Conservation (phyloP, 768 basidiomycete species). For the Phylloporus rhodoxanthus region DNA sequence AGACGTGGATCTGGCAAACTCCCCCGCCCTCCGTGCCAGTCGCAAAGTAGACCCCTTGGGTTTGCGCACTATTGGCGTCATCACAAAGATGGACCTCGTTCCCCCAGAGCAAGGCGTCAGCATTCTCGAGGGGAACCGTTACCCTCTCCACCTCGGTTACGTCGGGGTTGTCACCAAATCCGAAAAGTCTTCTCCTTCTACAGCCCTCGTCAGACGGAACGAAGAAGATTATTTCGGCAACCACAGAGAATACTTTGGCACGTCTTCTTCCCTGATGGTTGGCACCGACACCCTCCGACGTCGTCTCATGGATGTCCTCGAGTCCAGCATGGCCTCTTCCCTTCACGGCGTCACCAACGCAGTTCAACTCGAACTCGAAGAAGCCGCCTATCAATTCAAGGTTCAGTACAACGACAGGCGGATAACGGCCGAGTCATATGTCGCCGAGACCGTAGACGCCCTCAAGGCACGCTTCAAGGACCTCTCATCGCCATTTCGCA, state of each 20-base stretch:
- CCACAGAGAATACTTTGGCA: conserved; percentile 58
- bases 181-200: conserved; percentile 48
- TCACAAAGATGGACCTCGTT: conserved; percentile 99
- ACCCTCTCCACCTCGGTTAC: conserved; percentile 96
- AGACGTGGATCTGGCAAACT: conserved; percentile 97
- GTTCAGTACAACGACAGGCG: conserved; percentile 96
- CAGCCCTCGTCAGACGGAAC: conserved; percentile 45
- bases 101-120: conserved; percentile 73
- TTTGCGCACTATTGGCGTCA: conserved; percentile 90
- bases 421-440: conserved; percentile 92
- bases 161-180: conserved; percentile 93
- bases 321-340: conserved; percentile 95
- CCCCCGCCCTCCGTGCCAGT: conserved; percentile 89
- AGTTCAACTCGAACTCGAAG: conserved; percentile 94
- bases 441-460: conserved; percentile 92
- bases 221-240: conserved; percentile 66
- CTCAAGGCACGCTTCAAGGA: conserved; percentile 89
- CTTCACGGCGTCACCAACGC: conserved; percentile 95
- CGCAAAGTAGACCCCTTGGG: conserved; percentile 93
- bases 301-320: conserved; percentile 93
- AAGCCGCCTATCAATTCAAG: conserved; percentile 98
- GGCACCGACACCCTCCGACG: conserved; percentile 87
- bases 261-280: conserved; percentile 67
- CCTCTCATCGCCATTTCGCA: conserved; percentile 77
- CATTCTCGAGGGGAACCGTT: conserved; percentile 84